Evolutionary conservation across 257 asterid species (phyloP), one percentile per base, ranked within the genome.

Genomic region (Ligustrum vulgare): DNA sequence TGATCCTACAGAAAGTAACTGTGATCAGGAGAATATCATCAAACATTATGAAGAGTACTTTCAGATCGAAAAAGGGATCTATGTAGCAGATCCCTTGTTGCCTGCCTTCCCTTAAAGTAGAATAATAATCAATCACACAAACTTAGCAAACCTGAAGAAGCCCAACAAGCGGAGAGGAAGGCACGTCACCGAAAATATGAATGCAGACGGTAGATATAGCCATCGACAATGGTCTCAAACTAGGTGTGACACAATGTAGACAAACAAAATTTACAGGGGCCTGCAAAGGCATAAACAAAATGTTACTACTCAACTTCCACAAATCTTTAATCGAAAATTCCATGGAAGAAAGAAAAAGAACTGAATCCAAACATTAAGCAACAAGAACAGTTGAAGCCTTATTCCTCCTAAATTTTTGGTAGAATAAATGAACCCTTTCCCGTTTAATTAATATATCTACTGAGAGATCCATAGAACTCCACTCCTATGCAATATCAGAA

Each of bases 91-190:
- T 15, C 56, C 54, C 2, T 13, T 45, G 54, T 13, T 4, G n/a
- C 54, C 20, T 4, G 56, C 20, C 56, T 45, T 15, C 15, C n/a
- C n/a, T 15, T 3, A 45, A 45, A 15, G 56, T 16, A n/a, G 31
- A 54, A 54, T 58, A 43, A 25, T 13, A 4, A 66, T 54, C 35
- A 43, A 37, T 64, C 51, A 41, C 37, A 28, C 23, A 79, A 60
- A 45, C n/a, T 23, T 69, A 69, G 67, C 82, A 60, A 73, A 94
- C 98, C 96, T 94, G 99, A 75, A 94, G 86, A 82, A 89, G 89
- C 62, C 99, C 99, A 35, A 92, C 97, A 47, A 94, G 96, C 63
- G 99, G 99, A 51, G 98, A 84, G 56, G 99, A 94, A 1, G 96
- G 98, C 69, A 94, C 98, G 15, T 94, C 98, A 28, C 98, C 99